These are phyloP conservation scores for Pseudopediastrum boryanum DNA, from an alignment of 139 green algal genomes.

Conservation along the genomic window DNA sequence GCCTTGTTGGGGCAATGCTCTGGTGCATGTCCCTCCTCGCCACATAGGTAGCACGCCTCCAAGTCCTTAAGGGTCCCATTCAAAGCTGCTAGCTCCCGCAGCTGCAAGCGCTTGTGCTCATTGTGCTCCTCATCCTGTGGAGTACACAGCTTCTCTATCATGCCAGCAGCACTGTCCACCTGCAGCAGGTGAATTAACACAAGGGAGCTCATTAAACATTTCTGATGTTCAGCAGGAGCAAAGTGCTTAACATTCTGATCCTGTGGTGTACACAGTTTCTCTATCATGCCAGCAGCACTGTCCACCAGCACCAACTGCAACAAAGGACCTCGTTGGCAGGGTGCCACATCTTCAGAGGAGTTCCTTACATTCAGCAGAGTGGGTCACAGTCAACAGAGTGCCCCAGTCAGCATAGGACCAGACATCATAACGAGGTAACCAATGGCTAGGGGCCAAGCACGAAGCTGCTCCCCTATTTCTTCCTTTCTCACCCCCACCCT, in stretches of 20 bases:
- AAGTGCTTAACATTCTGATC: no score
- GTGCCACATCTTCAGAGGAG: no score
- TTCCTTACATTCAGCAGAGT: no score
- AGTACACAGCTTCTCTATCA: conserved; percentile 44
- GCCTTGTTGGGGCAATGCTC: conserved; percentile 59
- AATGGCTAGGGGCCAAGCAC: no score
- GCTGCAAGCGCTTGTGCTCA: conserved; percentile 93
- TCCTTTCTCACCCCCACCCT: no score
- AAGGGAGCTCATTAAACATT: no score
- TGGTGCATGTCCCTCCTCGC: conserved; percentile 49
- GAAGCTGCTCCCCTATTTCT: no score
- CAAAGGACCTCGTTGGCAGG: no score
- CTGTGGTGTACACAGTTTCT: conserved; percentile 41
- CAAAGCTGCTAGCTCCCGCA: conserved; percentile 92
- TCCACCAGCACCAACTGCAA: conserved; percentile 38
- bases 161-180: conserved; percentile 37
- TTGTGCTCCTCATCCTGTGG: conserved; percentile 77
- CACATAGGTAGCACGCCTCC: conserved; percentile 58
- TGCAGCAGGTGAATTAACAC: neutral
- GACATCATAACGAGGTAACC: no score
- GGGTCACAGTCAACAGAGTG: no score
- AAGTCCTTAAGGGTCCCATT: conserved; percentile 88
- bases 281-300: conserved; percentile 41
- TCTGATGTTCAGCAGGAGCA: no score
- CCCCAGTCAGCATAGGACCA: no score